phyloP scores from a whole-genome alignment of 2,329 filamentous ascomycete species.

The Monilinia vaccinii-corymbosi region DNA sequence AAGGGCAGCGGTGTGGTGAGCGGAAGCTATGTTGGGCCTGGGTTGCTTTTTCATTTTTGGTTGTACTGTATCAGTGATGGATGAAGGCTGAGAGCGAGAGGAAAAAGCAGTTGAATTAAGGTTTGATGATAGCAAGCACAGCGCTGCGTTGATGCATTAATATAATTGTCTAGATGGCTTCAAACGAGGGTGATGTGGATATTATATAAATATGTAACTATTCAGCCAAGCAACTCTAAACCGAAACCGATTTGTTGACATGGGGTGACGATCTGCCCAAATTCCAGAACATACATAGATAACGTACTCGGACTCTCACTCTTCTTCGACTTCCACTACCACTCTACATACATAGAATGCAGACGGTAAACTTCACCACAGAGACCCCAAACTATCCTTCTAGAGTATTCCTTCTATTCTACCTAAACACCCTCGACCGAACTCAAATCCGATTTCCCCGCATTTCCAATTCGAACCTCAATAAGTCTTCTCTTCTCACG shows the following conservation, averaged over 20 bases:
- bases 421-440: not conserved
- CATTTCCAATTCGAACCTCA: slow-evolving; percentile 1
- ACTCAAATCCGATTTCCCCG: slow-evolving; percentile 1
- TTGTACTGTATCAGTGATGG: not conserved
- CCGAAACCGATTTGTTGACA: not conserved
- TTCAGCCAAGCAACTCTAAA: not conserved
- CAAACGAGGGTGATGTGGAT: too few species aligned
- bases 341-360: too few species aligned
- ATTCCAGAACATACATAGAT: slow-evolving; percentile 5
- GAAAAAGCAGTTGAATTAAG: too few species aligned
- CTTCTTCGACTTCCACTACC: too few species aligned
- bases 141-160: too few species aligned
- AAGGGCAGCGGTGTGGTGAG: not conserved
- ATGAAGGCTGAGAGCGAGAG: not conserved
- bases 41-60: not conserved
- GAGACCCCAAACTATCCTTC: too few species aligned
- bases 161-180: not conserved
- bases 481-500: not conserved
- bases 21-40: not conserved
- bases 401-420: too few species aligned
- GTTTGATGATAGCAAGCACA: too few species aligned
- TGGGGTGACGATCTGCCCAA: not conserved
- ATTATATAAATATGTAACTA: too few species aligned
- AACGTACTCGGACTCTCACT: too few species aligned
- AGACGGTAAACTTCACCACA: too few species aligned